A percentile compares a stretch with the other conserved stretches of the same genome.
These are phyloP conservation scores for Salix dunnii DNA, from an alignment of 345 rosid genomes.

Conservation along the genomic window DNA sequence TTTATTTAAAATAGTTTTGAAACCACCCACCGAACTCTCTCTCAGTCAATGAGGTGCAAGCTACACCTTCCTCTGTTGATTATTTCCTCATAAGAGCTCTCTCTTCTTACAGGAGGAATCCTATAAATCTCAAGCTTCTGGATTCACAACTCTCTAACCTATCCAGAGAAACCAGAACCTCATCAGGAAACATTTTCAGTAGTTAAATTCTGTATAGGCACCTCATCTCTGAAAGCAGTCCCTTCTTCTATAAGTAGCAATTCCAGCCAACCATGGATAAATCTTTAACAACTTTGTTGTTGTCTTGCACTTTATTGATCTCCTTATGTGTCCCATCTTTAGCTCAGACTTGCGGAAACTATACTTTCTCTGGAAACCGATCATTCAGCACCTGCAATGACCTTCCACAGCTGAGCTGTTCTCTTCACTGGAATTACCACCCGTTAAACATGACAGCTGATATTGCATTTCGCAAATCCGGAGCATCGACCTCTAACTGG, in stretches of 20 bases:
- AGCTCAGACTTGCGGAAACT: constrained; percentile 38
- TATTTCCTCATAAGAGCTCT: background rate
- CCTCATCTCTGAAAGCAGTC: background rate
- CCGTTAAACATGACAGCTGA: constrained; percentile 37
- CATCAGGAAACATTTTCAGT: background rate
- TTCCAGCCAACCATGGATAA: background rate
- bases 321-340: constrained; percentile 1
- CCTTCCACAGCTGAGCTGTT: constrained; percentile 49
- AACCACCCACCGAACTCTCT: too few relatives aligned
- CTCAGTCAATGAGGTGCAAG: too few relatives aligned
- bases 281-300: background rate
- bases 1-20: too few relatives aligned
- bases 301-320: background rate
- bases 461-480: constrained; percentile 52
- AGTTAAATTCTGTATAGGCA: background rate
- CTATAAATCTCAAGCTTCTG: background rate
- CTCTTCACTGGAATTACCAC: constrained; percentile 61
- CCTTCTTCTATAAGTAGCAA: background rate
- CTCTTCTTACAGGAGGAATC: background rate
- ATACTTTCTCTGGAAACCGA: constrained; percentile 34
- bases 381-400: constrained; percentile 30
- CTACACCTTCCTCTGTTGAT: background rate
- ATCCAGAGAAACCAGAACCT: background rate
- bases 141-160: background rate
- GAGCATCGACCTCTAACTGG: constrained; percentile 43